These are phyloP conservation scores for Suhomyces yuchorum DNA, from an alignment of 1,139 yeast species.

Conservation along the genomic window DNA sequence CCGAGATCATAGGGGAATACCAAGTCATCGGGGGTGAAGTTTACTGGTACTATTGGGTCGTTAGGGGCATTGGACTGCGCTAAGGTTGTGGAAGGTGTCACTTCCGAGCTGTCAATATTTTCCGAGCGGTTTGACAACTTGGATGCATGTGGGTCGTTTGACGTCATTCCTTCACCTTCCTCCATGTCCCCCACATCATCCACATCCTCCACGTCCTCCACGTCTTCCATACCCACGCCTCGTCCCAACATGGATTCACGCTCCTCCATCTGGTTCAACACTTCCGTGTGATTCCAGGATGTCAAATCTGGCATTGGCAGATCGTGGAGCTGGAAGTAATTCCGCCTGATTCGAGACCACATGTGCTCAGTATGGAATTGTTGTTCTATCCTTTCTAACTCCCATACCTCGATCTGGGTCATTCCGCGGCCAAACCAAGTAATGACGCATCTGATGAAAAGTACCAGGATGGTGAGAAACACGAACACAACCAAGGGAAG, in stretches of 20 bases:
- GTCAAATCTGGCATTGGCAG: slow-evolving; percentile 47
- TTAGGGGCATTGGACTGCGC: neutral
- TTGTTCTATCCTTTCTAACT: slow-evolving; percentile 73
- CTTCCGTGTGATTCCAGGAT: slow-evolving; percentile 45
- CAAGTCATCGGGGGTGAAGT: slow-evolving; percentile 56
- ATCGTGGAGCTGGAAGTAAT: slow-evolving; percentile 47
- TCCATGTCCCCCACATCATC: neutral
- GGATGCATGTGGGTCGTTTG: neutral
- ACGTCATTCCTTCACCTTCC: neutral
- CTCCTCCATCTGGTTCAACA: slow-evolving; percentile 22
- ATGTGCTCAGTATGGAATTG: slow-evolving; percentile 57
- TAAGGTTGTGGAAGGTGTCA: neutral
- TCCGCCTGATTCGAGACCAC: slow-evolving; percentile 53
- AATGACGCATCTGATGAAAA: slow-evolving; percentile 62
- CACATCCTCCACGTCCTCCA: neutral
- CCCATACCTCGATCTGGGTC: slow-evolving; percentile 95
- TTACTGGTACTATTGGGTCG: slow-evolving; percentile 18
- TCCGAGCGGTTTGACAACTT: neutral
- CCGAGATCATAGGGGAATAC: slow-evolving; percentile 85
- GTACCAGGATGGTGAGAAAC: slow-evolving; percentile 54
- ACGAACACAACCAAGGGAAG: slow-evolving; percentile 63
- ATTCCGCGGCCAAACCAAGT: slow-evolving; percentile 66
- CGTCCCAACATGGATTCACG: slow-evolving; percentile 1
- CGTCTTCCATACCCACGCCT: slow-evolving; percentile 6
- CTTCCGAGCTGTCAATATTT: neutral